phyloP scores from a whole-genome alignment of 2,329 filamentous ascomycete species.

The Epichloe gansuensis region DNA sequence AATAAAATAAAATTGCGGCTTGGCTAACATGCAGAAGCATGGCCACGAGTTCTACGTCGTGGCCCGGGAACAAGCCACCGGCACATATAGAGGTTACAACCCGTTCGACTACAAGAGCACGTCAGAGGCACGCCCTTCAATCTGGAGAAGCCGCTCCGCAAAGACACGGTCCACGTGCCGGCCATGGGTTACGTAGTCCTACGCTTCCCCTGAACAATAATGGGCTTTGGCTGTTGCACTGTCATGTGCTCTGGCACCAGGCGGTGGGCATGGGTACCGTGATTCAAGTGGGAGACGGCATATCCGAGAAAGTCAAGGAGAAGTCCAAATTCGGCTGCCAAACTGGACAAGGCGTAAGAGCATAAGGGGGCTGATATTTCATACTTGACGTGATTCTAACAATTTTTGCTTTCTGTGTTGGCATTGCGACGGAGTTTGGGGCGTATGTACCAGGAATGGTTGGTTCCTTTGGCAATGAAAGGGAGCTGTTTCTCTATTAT shows the following conservation, averaged over 20 bases:
- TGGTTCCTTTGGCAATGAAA: background rate
- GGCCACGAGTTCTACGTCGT: constrained; percentile 11
- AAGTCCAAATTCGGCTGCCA: background rate
- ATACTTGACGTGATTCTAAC: background rate
- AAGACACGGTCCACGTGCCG: constrained; percentile 21
- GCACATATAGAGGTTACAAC: constrained; percentile 8
- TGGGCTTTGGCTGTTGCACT: constrained; percentile 27
- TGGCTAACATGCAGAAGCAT: constrained; percentile 7
- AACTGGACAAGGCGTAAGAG: background rate
- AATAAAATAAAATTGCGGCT: too few species aligned
- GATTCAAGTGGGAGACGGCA: constrained; percentile 6
- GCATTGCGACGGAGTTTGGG: background rate
- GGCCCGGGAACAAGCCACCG: constrained; percentile 2
- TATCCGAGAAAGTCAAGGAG: background rate
- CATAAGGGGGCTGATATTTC: too few species aligned
- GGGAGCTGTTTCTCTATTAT: too few species aligned
- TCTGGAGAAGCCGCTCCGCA: constrained; percentile 16
- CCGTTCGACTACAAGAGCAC: constrained; percentile 6
- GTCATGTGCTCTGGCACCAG: constrained; percentile 24
- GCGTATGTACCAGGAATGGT: background rate
- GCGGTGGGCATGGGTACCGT: constrained; percentile 20
- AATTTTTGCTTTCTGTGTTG: background rate
- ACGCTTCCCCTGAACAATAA: constrained; percentile 23
- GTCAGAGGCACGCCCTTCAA: constrained; percentile 2
- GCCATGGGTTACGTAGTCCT: constrained; percentile 23